phyloP scores from a whole-genome alignment of 1,284 basidiomycete species.

The Apiotrichum porosum region DNA sequence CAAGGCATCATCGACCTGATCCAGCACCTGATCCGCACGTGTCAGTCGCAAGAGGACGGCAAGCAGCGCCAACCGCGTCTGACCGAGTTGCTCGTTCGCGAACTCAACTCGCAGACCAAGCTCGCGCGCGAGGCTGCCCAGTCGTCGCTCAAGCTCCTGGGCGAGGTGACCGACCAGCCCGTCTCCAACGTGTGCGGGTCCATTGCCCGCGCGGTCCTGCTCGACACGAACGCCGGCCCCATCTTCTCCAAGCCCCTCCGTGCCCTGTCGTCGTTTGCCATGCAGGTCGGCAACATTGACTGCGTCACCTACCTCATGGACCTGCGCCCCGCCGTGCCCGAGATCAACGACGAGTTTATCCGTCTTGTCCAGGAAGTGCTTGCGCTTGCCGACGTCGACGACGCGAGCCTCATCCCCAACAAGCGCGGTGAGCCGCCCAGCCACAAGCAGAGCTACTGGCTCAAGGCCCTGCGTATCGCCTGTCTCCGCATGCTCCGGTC shows the following conservation, averaged over 20 bases:
- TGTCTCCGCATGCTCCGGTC: slow-evolving; percentile 91
- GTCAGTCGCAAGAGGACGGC: slow-evolving; percentile 53
- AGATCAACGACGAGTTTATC: slow-evolving; percentile 86
- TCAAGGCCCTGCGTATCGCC: slow-evolving; percentile 88
- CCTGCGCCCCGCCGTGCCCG: slow-evolving; percentile 76
- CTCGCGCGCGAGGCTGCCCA: slow-evolving; percentile 83
- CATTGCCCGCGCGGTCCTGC: slow-evolving; percentile 81
- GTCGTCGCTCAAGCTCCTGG: slow-evolving; percentile 73
- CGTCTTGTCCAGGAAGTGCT: slow-evolving; percentile 91
- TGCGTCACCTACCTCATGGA: slow-evolving; percentile 89
- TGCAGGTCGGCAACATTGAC: slow-evolving; percentile 98
- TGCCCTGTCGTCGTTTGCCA: slow-evolving; percentile 88
- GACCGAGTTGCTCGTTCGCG: slow-evolving; percentile 80
- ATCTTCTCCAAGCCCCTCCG: slow-evolving; percentile 97
- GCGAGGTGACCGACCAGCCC: slow-evolving; percentile 66
- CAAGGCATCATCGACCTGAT: slow-evolving; percentile 75
- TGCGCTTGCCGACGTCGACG: slow-evolving; percentile 93
- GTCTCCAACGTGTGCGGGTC: slow-evolving; percentile 69
- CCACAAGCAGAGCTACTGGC: slow-evolving; percentile 75
- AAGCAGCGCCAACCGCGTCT: slow-evolving; percentile 53
- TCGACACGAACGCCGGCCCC: slow-evolving; percentile 56
- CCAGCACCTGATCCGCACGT: slow-evolving; percentile 67
- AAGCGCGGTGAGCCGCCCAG: slow-evolving; percentile 59
- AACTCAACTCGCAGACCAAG: slow-evolving; percentile 81
- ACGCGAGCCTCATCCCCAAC: slow-evolving; percentile 62